These are phyloP conservation scores for Cetradonia linearis DNA, from an alignment of 495 filamentous ascomycete genomes.

Conservation along the genomic window DNA sequence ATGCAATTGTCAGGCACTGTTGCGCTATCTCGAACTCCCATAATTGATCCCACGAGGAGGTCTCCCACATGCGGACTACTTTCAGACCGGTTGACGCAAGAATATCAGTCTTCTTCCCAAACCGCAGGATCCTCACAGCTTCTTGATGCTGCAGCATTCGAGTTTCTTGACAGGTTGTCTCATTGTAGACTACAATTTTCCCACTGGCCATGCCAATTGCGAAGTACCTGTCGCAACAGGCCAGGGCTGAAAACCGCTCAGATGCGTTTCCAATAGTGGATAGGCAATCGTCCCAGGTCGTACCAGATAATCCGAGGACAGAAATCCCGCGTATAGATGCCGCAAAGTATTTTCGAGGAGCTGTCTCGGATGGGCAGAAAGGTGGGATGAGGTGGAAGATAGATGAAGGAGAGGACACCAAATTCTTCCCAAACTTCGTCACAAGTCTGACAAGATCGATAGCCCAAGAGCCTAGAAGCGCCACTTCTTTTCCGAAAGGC, in stretches of 20 bases:
- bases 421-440: conserved; percentile 26
- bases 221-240: conserved; percentile 18
- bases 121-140: conserved; percentile 17
- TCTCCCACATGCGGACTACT: conserved; percentile 25
- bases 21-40: conserved; percentile 18
- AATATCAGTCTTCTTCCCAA: conserved; percentile 17
- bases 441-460: conserved; percentile 27
- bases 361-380: conserved; percentile 27
- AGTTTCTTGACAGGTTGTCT: conserved; percentile 21
- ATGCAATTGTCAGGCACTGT: conserved; percentile 17
- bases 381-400: conserved; percentile 28
- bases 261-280: conserved; percentile 18
- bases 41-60: conserved; percentile 16
- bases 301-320: conserved; percentile 22
- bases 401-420: conserved; percentile 24
- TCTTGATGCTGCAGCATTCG: conserved; percentile 23
- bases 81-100: conserved; percentile 22
- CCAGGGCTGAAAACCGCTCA: conserved; percentile 11
- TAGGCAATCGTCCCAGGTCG: conserved; percentile 27
- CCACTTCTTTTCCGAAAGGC: conserved; percentile 22
- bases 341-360: conserved; percentile 20
- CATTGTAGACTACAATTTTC: conserved; percentile 22
- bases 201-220: conserved; percentile 17
- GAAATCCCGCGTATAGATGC: conserved; percentile 17
- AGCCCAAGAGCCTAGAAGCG: conserved; percentile 24